Conservation (phyloP, 305 asterid species). For the Ilex paraguariensis region DNA sequence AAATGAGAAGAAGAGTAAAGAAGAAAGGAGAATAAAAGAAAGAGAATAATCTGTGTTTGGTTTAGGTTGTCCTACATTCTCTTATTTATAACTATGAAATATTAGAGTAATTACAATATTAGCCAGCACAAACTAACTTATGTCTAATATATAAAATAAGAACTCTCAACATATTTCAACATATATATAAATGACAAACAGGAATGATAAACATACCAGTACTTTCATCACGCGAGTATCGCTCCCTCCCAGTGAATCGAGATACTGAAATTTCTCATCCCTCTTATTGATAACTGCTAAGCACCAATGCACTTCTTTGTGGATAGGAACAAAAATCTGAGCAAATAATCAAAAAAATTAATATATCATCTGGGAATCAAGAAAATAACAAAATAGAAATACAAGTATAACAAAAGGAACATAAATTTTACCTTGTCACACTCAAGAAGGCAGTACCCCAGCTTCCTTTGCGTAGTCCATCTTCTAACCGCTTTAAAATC, state of each 20-base stretch:
- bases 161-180: no score
- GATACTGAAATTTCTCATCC: slow-evolving; percentile 81
- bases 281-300: slow-evolving; percentile 78
- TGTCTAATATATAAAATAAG: no score
- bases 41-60: no score
- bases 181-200: neutral
- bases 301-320: slow-evolving; percentile 87
- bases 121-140: no score
- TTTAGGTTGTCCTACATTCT: no score
- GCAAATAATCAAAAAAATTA: neutral
- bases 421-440: slow-evolving; percentile 69
- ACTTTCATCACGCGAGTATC: slow-evolving; percentile 46
- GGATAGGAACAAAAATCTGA: slow-evolving; percentile 90
- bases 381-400: slow-evolving; percentile 4
- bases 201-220: slow-evolving; percentile 51
- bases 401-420: neutral
- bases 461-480: slow-evolving; percentile 85
- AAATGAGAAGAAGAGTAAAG: no score
- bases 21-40: no score
- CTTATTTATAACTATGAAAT: no score
- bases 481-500: slow-evolving; percentile 68
- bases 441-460: slow-evolving; percentile 68
- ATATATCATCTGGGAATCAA: neutral
- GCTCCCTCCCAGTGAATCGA: slow-evolving; percentile 70
- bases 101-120: no score